Conservation (phyloP, 1,284 basidiomycete genomes). For the Lentinula novae-zelandiae region DNA sequence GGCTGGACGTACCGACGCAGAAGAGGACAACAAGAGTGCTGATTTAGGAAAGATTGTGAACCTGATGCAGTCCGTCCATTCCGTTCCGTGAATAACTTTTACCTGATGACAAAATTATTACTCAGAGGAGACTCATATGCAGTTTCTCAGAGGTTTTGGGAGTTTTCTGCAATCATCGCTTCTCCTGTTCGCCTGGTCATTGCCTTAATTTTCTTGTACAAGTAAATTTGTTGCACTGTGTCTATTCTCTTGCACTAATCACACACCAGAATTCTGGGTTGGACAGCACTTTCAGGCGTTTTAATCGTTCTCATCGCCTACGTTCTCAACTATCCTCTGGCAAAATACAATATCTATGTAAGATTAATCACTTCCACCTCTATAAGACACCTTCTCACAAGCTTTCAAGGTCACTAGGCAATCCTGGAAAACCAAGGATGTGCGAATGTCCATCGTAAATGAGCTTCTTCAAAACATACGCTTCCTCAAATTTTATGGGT, state of each 20-base stretch:
- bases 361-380: constrained; percentile 20
- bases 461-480: constrained; percentile 75
- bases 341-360: constrained; percentile 63
- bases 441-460: constrained; percentile 73
- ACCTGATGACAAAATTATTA: background rate
- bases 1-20: constrained; percentile 46
- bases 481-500: constrained; percentile 71
- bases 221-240: constrained; percentile 39
- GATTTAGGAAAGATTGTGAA: constrained; percentile 72
- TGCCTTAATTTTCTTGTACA: constrained; percentile 71
- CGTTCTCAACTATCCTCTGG: constrained; percentile 62
- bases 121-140: constrained; percentile 65
- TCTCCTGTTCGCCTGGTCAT: constrained; percentile 75
- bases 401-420: constrained; percentile 49
- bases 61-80: constrained; percentile 64
- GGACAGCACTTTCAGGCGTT: constrained; percentile 80
- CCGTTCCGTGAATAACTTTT: background rate
- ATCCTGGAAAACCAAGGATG: constrained; percentile 70
- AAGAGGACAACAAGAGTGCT: constrained; percentile 43
- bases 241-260: constrained; percentile 1
- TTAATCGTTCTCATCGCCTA: constrained; percentile 65
- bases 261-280: constrained; percentile 65
- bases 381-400: background rate
- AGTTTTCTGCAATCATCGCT: constrained; percentile 62
- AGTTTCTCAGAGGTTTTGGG: constrained; percentile 71